These are phyloP conservation scores for Vanrija sp. DNA, from an alignment of 1,284 basidiomycete species.

Conservation along the genomic window DNA sequence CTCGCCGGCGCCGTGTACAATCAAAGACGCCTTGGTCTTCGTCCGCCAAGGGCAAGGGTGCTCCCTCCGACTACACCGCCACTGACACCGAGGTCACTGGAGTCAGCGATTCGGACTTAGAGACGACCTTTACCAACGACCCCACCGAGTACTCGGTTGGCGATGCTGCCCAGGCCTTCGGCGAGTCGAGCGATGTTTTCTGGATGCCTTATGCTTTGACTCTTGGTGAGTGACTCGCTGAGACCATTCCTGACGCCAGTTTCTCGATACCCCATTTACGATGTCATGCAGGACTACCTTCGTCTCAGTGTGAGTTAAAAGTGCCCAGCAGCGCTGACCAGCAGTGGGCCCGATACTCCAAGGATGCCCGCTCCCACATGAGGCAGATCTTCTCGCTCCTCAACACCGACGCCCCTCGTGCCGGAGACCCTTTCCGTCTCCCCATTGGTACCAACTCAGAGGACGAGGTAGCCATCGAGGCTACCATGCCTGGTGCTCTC, in stretches of 20 bases:
- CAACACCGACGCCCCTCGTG: slow-evolving; percentile 69
- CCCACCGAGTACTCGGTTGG: slow-evolving; percentile 11
- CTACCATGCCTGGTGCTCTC: slow-evolving; percentile 47
- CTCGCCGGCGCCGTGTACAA: slow-evolving; percentile 4
- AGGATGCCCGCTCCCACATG: slow-evolving; percentile 58
- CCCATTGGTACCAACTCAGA: slow-evolving; percentile 25
- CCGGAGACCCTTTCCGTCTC: slow-evolving; percentile 58
- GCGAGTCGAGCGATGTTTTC: slow-evolving; percentile 69
- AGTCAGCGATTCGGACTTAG: slow-evolving; percentile 60
- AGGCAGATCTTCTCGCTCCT: slow-evolving; percentile 48
- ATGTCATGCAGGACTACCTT: slow-evolving; percentile 86
- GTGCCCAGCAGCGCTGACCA: not conserved
- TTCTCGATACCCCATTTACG: slow-evolving; percentile 85
- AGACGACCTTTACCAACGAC: slow-evolving; percentile 16
- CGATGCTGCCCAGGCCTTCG: slow-evolving; percentile 23
- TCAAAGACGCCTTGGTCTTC: slow-evolving; percentile 7
- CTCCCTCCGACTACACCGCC: slow-evolving; percentile 50
- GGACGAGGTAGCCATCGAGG: slow-evolving; percentile 36
- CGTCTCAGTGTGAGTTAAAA: slow-evolving; percentile 55
- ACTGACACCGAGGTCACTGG: slow-evolving; percentile 59
- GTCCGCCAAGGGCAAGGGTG: slow-evolving; percentile 1
- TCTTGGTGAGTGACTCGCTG: slow-evolving; percentile 22
- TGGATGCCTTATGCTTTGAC: slow-evolving; percentile 89
- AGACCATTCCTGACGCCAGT: slow-evolving; percentile 52
- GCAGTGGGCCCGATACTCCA: slow-evolving; percentile 87